Evolutionary conservation across 352 stramenopile species (phyloP), one percentile per base, ranked within the genome.

Genomic region (Pythium insidiosum): DNA sequence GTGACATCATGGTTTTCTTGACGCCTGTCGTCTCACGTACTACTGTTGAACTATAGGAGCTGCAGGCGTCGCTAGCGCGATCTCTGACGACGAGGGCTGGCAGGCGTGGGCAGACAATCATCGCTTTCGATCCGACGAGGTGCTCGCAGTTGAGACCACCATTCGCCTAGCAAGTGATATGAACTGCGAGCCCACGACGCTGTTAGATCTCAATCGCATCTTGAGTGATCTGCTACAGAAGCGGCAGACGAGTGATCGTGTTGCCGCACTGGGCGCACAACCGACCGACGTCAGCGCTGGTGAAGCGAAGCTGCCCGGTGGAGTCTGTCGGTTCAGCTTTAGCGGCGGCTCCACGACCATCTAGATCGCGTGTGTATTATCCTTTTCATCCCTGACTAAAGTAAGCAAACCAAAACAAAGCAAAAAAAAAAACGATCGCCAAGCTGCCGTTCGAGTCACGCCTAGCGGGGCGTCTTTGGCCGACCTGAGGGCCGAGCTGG

Each of bases 91-190:
- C 0, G 63, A 73, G n/a, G n/a, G n/a, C n/a, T 79, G 68, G 65
- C 53, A 83, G 25, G 40, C 56, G 2, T 84, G 74, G 71, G 66
- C 42, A 26, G 56, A 60, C 20, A 62, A 61, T 7, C 65, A 84
- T 19, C 67, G 68, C 10, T 45, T 45, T 23, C 43, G 37, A n/a
- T 58, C 57, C 5, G 69, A 68, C 23, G 72, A 86, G 39, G 35
- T 82, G 19, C 61, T 73, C 34, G 75, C 75, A 6, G 45, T 88
- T 15, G 68, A 84, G 46, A 81, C 65, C 6, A 74, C 78, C 23
- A 71, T 88, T 30, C 72, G 62, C 12, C 55, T 88, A 19, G 67
- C 72, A 5, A 65, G 54, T 15, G 72, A 84, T 39, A 84, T 82
- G 75, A 77, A 78, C 40, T 82, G 67, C 50, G 68, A 84, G 25